Evolutionary conservation across 208 protist genomes (phyloP).

Genomic region (Crithidia brevicula): DNA sequence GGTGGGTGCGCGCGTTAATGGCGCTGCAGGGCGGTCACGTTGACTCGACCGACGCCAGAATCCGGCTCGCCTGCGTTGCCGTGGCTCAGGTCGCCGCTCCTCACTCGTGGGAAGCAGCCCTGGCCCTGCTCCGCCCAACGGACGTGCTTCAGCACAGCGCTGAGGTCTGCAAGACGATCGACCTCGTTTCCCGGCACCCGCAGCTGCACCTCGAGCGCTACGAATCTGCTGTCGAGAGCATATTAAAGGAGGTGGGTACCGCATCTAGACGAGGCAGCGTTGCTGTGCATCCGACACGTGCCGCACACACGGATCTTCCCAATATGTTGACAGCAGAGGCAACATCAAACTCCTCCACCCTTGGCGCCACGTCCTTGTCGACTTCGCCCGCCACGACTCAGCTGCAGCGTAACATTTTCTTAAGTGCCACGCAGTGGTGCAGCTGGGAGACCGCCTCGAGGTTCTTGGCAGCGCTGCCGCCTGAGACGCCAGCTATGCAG

Average conservation of each 20-base stretch:
- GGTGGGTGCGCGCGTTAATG: constrained; percentile 75
- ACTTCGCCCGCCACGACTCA: not conserved
- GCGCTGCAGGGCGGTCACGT: constrained; percentile 41
- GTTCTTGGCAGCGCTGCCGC: constrained; percentile 25
- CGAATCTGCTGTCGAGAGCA: not conserved
- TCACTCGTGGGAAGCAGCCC: constrained; percentile 52
- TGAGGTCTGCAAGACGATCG: constrained; percentile 32
- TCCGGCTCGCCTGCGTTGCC: constrained; percentile 43
- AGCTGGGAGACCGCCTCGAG: constrained; percentile 15
- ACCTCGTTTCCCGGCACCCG: constrained; percentile 30
- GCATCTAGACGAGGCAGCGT: too few relatives aligned
- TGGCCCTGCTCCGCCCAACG: constrained; percentile 37
- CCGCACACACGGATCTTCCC: too few relatives aligned
- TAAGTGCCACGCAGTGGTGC: constrained; percentile 35
- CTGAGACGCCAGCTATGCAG: not conserved
- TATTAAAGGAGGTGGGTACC: too few relatives aligned
- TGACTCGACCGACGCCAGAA: constrained; percentile 22
- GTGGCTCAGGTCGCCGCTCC: constrained; percentile 47
- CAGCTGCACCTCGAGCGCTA: constrained; percentile 13
- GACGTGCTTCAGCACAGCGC: constrained; percentile 17
- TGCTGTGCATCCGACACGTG: constrained; percentile 2
- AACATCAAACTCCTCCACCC: too few relatives aligned
- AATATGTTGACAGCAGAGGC: too few relatives aligned
- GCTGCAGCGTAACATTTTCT: constrained; percentile 21
- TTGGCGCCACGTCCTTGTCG: too few relatives aligned